phyloP scores from a whole-genome alignment of 306 rosid species.

The Acmispon strigosus region DNA sequence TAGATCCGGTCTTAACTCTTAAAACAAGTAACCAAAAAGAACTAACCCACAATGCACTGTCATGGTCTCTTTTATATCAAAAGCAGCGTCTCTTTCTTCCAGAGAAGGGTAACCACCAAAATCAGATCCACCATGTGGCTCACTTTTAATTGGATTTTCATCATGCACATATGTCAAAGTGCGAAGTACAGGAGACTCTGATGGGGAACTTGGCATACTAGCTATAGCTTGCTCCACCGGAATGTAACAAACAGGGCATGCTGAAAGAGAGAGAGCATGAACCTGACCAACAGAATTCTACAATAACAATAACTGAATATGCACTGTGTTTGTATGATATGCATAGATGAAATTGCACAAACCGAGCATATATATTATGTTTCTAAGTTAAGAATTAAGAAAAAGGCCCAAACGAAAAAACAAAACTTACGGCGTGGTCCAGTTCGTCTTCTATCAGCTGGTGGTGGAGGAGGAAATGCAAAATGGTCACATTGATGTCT shows the following conservation, averaged over 20 bases:
- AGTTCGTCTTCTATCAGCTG: slow-evolving; percentile 50
- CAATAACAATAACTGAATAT: slow-evolving; percentile 4
- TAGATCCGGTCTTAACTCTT: no score
- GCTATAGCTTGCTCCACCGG: slow-evolving; percentile 80
- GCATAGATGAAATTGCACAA: neutral
- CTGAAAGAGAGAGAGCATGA: slow-evolving; percentile 45
- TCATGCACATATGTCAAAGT: slow-evolving; percentile 67
- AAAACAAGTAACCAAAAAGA: slow-evolving; percentile 16
- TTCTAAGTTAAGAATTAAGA: slow-evolving; percentile 4
- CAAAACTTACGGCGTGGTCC: slow-evolving; percentile 91
- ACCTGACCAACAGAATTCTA: slow-evolving; percentile 23
- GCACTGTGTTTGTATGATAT: neutral
- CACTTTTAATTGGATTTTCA: slow-evolving; percentile 50
- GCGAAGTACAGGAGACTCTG: slow-evolving; percentile 63
- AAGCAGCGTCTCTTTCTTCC: slow-evolving; percentile 73
- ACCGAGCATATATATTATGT: slow-evolving; percentile 2
- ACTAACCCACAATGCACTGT: slow-evolving; percentile 90
- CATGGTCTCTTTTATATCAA: slow-evolving; percentile 80
- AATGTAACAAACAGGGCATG: slow-evolving; percentile 91
- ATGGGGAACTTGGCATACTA: slow-evolving; percentile 76
- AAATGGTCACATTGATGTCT: slow-evolving; percentile 56
- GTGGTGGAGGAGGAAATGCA: slow-evolving; percentile 90
- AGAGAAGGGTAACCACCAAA: slow-evolving; percentile 91
- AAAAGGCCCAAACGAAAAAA: neutral
- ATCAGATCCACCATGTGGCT: slow-evolving; percentile 74